Evolutionary conservation across 2,329 filamentous ascomycete genomes (phyloP).

Genomic region (Pseudonectria buxi): DNA sequence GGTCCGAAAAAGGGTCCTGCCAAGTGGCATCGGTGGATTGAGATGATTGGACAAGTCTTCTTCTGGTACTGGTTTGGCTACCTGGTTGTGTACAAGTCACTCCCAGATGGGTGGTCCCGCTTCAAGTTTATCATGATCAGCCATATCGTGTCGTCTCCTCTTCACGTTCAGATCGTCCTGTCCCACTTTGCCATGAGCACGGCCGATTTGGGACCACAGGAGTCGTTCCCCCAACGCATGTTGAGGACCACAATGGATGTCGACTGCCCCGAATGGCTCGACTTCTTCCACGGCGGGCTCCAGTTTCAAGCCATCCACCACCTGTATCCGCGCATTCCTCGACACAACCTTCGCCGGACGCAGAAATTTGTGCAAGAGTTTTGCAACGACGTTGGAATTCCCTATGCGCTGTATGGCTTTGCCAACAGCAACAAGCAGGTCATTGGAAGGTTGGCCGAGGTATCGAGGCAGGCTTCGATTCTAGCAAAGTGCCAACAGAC

Average conservation of each 20-base stretch:
- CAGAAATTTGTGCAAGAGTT: slow-evolving; percentile 75
- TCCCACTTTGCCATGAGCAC: slow-evolving; percentile 95
- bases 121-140: slow-evolving; percentile 72
- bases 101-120: slow-evolving; percentile 63
- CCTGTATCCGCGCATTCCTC: slow-evolving; percentile 73
- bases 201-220: slow-evolving; percentile 71
- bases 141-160: slow-evolving; percentile 71
- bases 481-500: slow-evolving; percentile 65
- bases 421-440: slow-evolving; percentile 77
- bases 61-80: slow-evolving; percentile 91
- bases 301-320: slow-evolving; percentile 90
- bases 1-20: slow-evolving; percentile 70
- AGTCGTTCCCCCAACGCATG: slow-evolving; percentile 88
- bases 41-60: slow-evolving; percentile 66
- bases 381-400: slow-evolving; percentile 73
- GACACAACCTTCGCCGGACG: slow-evolving; percentile 71
- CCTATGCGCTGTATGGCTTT: slow-evolving; percentile 82
- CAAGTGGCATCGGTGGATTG: slow-evolving; percentile 79
- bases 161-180: slow-evolving; percentile 86
- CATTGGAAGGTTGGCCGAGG: slow-evolving; percentile 67
- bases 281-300: slow-evolving; percentile 81
- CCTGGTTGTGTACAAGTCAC: slow-evolving; percentile 63
- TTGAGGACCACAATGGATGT: slow-evolving; percentile 91
- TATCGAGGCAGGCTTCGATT: slow-evolving; percentile 72
- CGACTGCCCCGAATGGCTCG: slow-evolving; percentile 79